These are phyloP conservation scores for Rhododendron molle DNA, from an alignment of 148 eudicot species.

Conservation along the genomic window DNA sequence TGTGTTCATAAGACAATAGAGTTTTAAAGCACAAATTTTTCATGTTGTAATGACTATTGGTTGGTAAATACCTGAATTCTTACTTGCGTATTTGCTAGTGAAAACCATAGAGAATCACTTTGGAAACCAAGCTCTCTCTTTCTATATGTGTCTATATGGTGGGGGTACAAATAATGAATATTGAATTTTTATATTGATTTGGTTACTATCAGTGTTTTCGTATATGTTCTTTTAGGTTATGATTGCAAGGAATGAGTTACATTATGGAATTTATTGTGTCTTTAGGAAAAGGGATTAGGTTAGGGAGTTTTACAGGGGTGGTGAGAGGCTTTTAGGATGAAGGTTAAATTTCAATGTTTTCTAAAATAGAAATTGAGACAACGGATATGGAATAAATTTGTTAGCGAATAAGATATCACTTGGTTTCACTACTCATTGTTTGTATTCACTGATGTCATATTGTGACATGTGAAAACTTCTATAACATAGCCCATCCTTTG, in stretches of 20 bases:
- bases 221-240: neutral
- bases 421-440: neutral
- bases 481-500: too few species aligned
- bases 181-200: neutral
- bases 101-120: neutral
- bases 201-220: accelerated
- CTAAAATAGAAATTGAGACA: neutral
- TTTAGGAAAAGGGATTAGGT: neutral
- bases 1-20: neutral
- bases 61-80: neutral
- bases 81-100: neutral
- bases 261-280: neutral
- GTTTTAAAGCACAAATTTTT: neutral
- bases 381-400: neutral
- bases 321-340: neutral
- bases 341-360: neutral
- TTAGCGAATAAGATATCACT: neutral
- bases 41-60: neutral
- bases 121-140: neutral
- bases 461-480: too few species aligned
- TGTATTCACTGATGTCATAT: too few species aligned
- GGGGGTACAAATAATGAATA: neutral
- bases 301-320: neutral
- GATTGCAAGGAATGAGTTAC: neutral
- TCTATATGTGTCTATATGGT: neutral